Percentiles rank a stretch among this genome's conserved stretches.
These are phyloP conservation scores for Beauveria bassiana DNA, from an alignment of 2,329 filamentous ascomycete genomes.

Conservation along the genomic window DNA sequence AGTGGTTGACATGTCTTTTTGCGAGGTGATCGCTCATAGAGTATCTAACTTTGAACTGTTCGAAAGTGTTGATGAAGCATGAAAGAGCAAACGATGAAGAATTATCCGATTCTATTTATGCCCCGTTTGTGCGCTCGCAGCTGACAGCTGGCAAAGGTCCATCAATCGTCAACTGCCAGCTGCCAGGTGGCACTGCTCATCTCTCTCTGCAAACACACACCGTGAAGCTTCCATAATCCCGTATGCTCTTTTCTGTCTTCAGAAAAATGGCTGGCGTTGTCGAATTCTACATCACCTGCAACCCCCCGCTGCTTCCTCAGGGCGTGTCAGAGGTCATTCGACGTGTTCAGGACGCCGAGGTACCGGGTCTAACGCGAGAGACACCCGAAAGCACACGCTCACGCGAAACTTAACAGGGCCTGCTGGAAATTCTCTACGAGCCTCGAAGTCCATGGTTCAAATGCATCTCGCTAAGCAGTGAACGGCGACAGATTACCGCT, in stretches of 20 bases:
- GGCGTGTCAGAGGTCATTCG: constrained; percentile 9
- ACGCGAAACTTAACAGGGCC: not conserved
- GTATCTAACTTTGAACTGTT: not conserved
- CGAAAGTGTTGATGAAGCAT: not conserved
- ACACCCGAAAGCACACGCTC: not conserved
- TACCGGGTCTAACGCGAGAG: not conserved
- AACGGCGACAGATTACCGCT: not conserved
- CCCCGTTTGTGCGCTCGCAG: constrained; percentile 3
- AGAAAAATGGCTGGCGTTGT: not conserved
- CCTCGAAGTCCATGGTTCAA: constrained; percentile 3
- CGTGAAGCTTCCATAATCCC: no score
- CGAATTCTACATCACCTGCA: constrained; percentile 8
- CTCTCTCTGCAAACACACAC: not conserved
- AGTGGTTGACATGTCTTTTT: not conserved
- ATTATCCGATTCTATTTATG: not conserved
- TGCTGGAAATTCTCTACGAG: constrained; percentile 6
- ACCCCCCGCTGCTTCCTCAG: constrained; percentile 1
- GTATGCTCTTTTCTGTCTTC: no score
- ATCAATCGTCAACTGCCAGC: not conserved
- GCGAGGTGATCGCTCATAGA: not conserved
- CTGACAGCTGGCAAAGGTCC: not conserved
- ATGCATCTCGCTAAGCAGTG: not conserved
- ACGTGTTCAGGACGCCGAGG: constrained; percentile 1
- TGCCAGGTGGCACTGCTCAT: not conserved
- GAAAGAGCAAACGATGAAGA: not conserved